Percentiles rank a stretch among this genome's conserved stretches.
phyloP scores from a whole-genome alignment of 257 asterid genomes.

The Solanum megistacrolobum region DNA sequence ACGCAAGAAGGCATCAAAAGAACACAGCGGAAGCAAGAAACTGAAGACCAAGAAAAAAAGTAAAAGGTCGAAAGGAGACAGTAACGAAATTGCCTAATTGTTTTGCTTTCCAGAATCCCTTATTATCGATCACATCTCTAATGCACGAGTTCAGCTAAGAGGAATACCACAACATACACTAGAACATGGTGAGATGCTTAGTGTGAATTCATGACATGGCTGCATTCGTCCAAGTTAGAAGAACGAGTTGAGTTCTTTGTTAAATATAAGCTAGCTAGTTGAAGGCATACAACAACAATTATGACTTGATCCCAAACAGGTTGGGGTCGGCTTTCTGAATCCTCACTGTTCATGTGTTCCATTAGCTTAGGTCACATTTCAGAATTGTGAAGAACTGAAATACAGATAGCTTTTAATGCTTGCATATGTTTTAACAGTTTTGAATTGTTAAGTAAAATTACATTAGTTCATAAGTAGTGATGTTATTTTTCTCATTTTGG shows the following conservation, averaged over 20 bases:
- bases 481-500: not conserved
- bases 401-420: not conserved
- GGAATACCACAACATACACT: not conserved
- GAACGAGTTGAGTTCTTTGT: not conserved
- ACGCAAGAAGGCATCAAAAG: slow-evolving; percentile 28
- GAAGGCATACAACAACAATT: not conserved
- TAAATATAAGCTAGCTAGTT: not conserved
- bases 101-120: not conserved
- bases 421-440: not conserved
- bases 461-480: not conserved
- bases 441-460: not conserved
- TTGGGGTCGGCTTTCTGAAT: not conserved
- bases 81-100: not conserved
- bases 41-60: slow-evolving; percentile 29
- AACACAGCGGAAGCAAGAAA: slow-evolving; percentile 28
- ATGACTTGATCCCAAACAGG: not conserved
- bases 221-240: not conserved
- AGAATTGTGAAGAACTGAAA: not conserved
- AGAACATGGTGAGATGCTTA: not conserved
- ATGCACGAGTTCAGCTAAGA: not conserved
- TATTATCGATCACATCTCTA: not conserved
- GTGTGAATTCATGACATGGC: not conserved
- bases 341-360: not conserved
- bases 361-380: not conserved
- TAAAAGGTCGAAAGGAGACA: slow-evolving; percentile 6